Conservation (phyloP, 176 grass and related monocot species). For the Phoenix roebelenii region DNA sequence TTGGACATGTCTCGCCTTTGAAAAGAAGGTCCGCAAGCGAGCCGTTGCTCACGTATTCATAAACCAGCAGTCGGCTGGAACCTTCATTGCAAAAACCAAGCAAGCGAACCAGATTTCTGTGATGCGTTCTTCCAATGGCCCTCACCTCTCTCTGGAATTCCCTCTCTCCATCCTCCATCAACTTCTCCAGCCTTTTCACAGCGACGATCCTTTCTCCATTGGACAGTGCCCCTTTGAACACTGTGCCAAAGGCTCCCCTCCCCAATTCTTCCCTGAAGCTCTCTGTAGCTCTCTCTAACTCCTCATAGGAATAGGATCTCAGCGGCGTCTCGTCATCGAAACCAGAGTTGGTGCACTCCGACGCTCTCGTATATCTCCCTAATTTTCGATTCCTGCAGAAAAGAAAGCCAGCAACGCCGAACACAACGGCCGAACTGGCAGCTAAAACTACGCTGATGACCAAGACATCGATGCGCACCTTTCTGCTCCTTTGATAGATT, state of each 20-base stretch:
- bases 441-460: too few species aligned
- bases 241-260: constrained; percentile 27
- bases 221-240: constrained; percentile 23
- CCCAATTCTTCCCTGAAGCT: constrained; percentile 26
- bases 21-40: constrained; percentile 48
- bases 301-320: constrained; percentile 23
- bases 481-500: too few species aligned
- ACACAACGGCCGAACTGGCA: too few species aligned
- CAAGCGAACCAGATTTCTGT: constrained; percentile 43
- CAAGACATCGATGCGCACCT: too few species aligned
- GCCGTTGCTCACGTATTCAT: constrained; percentile 50
- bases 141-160: constrained; percentile 39
- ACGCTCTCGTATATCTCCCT: neutral
- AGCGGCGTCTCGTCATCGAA: constrained; percentile 11
- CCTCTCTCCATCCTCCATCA: constrained; percentile 29
- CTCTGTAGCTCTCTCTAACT: constrained; percentile 25
- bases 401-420: too few species aligned
- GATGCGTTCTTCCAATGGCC: constrained; percentile 41
- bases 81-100: constrained; percentile 45
- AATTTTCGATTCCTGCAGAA: too few species aligned
- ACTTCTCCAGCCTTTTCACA: constrained; percentile 41
- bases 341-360: neutral
- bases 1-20: constrained; percentile 12
- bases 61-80: constrained; percentile 30
- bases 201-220: constrained; percentile 18